Conservation (phyloP, 2,329 filamentous ascomycete species). For the Clathrospora elynae region DNA sequence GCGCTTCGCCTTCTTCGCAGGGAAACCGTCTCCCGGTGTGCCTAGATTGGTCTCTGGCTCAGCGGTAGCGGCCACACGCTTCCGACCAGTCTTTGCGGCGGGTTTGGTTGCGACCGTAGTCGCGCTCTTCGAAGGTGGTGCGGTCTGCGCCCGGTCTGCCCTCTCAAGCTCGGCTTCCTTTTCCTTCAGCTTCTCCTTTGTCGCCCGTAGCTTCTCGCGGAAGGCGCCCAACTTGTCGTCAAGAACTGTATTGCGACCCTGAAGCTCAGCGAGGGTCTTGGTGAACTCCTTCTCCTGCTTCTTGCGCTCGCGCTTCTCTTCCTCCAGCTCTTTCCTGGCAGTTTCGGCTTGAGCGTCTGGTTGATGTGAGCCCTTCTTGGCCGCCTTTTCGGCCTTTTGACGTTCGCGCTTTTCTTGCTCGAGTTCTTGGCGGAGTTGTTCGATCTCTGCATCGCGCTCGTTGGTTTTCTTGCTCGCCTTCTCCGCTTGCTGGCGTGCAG, state of each 20-base stretch:
- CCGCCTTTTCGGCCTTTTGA: slow-evolving; percentile 37
- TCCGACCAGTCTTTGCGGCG: slow-evolving; percentile 48
- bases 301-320: slow-evolving; percentile 58
- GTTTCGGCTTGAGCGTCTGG: slow-evolving; percentile 53
- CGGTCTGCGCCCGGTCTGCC: slow-evolving; percentile 51
- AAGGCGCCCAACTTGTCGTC: slow-evolving; percentile 73
- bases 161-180: slow-evolving; percentile 58
- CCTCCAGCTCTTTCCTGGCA: slow-evolving; percentile 57
- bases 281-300: slow-evolving; percentile 59
- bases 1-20: slow-evolving; percentile 54
- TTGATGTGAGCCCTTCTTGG: slow-evolving; percentile 49
- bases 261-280: slow-evolving; percentile 64
- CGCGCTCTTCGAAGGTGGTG: slow-evolving; percentile 36
- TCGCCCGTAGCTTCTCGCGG: slow-evolving; percentile 69
- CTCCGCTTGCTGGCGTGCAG: slow-evolving; percentile 35
- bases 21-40: slow-evolving; percentile 55
- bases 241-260: slow-evolving; percentile 66
- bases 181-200: slow-evolving; percentile 75
- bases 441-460: slow-evolving; percentile 31
- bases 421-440: slow-evolving; percentile 45
- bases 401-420: slow-evolving; percentile 49
- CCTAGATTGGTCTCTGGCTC: slow-evolving; percentile 56
- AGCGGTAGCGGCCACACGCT: slow-evolving; percentile 50
- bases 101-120: slow-evolving; percentile 44
- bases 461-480: slow-evolving; percentile 43